These are phyloP conservation scores for Cokeromyces recurvatus DNA, from an alignment of 371 early-diverging fungal species.

Conservation along the genomic window DNA sequence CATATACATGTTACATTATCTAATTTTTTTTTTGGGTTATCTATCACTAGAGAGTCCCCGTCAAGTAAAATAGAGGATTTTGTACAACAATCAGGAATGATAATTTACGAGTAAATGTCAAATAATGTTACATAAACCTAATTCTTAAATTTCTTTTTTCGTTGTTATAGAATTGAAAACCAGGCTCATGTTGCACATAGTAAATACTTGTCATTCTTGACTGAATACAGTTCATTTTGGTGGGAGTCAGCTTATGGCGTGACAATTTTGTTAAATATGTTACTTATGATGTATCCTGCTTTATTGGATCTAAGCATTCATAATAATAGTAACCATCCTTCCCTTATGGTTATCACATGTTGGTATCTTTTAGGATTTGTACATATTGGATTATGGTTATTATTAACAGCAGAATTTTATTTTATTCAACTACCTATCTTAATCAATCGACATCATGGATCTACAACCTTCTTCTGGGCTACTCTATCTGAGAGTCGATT, in stretches of 20 bases:
- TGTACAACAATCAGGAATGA: constrained; percentile 44
- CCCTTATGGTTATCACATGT: neutral
- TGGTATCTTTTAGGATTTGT: constrained; percentile 25
- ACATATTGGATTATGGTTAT: constrained; percentile 35
- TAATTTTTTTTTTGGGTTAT: too few species aligned
- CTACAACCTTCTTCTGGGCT: constrained; percentile 11
- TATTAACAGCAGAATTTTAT: constrained; percentile 45
- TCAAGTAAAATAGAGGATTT: constrained; percentile 53
- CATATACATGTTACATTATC: too few species aligned
- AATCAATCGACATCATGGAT: constrained; percentile 33
- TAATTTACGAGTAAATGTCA: constrained; percentile 50
- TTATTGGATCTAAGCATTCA: constrained; percentile 1
- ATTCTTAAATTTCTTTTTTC: too few species aligned
- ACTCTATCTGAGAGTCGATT: constrained; percentile 26
- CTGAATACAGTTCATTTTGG: constrained; percentile 43
- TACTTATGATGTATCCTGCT: constrained; percentile 27
- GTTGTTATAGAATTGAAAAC: constrained; percentile 40
- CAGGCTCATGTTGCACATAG: constrained; percentile 47
- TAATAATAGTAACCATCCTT: neutral
- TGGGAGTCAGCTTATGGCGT: constrained; percentile 46
- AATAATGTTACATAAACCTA: too few species aligned
- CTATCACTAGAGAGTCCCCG: constrained; percentile 37
- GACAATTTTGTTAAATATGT: constrained; percentile 37
- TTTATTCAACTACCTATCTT: constrained; percentile 49
- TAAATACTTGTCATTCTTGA: constrained; percentile 27